phyloP scores from a whole-genome alignment of 1,284 basidiomycete genomes.

The Sparassis latifolia region DNA sequence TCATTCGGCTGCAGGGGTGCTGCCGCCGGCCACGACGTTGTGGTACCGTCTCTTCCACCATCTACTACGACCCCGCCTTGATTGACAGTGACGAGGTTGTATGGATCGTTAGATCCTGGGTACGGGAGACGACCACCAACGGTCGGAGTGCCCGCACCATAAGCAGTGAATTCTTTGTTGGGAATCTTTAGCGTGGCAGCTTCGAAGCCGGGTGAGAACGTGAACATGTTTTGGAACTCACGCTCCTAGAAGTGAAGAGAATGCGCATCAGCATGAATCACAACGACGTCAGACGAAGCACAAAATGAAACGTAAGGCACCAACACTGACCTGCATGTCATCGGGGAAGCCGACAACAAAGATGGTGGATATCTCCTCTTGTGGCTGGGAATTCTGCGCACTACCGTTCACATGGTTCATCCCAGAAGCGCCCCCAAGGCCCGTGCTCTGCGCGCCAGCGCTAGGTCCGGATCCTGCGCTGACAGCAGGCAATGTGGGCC shows the following conservation, averaged over 20 bases:
- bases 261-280: constrained; percentile 6
- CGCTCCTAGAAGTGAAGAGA: constrained; percentile 62
- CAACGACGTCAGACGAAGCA: constrained; percentile 3
- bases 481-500: constrained; percentile 54
- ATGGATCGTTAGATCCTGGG: constrained; percentile 63
- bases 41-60: constrained; percentile 58
- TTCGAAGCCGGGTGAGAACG: constrained; percentile 93
- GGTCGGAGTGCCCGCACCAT: constrained; percentile 36
- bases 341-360: constrained; percentile 99
- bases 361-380: constrained; percentile 95
- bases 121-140: constrained; percentile 25
- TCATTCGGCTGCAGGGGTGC: constrained; percentile 29
- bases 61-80: constrained; percentile 74
- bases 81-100: constrained; percentile 72
- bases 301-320: not conserved
- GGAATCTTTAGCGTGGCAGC: constrained; percentile 97
- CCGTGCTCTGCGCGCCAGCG: constrained; percentile 12
- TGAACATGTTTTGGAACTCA: constrained; percentile 99
- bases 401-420: constrained; percentile 23
- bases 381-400: constrained; percentile 21
- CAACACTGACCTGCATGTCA: constrained; percentile 84
- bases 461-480: constrained; percentile 20
- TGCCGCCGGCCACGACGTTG: constrained; percentile 58
- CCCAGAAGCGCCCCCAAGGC: constrained; percentile 20
- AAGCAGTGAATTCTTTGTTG: constrained; percentile 76